A percentile compares a stretch with the other conserved stretches of the same genome.
phyloP scores from a whole-genome alignment of 768 basidiomycete species.

The Filobasidium floriforme region DNA sequence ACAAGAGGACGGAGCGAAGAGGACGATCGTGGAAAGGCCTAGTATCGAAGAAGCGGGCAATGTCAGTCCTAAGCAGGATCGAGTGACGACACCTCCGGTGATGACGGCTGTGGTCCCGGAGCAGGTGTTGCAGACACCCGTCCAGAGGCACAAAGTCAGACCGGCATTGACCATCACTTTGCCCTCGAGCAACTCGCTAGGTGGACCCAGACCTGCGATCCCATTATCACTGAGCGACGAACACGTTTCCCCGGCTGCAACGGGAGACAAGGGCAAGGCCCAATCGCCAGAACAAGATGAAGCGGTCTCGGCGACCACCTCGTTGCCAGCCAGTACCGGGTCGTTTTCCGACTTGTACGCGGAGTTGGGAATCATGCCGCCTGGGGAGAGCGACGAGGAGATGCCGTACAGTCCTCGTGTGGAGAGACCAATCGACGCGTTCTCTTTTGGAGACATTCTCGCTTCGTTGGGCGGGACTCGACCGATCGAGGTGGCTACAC shows the following conservation, averaged over 20 bases:
- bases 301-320: not conserved
- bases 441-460: not conserved
- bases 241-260: not conserved
- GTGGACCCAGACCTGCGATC: not conserved
- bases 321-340: slow-evolving; percentile 32
- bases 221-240: slow-evolving; percentile 1
- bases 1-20: not conserved
- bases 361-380: slow-evolving; percentile 42
- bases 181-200: not conserved
- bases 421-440: not conserved
- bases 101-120: not conserved
- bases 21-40: not conserved
- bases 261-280: not conserved
- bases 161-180: slow-evolving; percentile 8
- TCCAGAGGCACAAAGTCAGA: slow-evolving; percentile 2
- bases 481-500: slow-evolving; percentile 5
- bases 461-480: not conserved
- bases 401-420: slow-evolving; percentile 3
- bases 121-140: not conserved
- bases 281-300: not conserved
- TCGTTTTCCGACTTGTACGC: slow-evolving; percentile 43
- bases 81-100: no score
- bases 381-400: slow-evolving; percentile 25
- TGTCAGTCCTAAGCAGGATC: no score
- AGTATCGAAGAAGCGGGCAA: no score